Evolutionary conservation across 179 eudicot genomes (phyloP), one percentile per base, ranked within the genome.

Genomic region (Vitellaria paradoxa): DNA sequence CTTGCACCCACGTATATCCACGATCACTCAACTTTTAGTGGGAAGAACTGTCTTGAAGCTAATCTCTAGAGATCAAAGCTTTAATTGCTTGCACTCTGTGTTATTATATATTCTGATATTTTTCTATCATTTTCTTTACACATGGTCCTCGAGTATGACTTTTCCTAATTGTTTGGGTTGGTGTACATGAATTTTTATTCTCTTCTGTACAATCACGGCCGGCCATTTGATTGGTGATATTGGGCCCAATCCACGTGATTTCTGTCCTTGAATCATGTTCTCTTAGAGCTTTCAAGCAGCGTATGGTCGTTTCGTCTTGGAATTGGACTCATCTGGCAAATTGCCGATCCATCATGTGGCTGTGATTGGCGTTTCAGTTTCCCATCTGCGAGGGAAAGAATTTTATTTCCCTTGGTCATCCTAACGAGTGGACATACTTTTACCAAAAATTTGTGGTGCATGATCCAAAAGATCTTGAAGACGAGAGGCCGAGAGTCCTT

Each of bases 1-100:
- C 79, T 77, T 64, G 73, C 79, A 47, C 37, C 59, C 37, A 2
- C 2, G 2, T 30, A 26, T 21, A 9, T 62, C 59, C 80, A 59
- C 68, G 40, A 62, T 74, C 73, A 61, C 62, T 77, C 23, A 78
- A 26, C 75, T 30, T 53, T 52, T 72, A 65, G 81, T 76, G 79
- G 66, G 67, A 47, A 42, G 55, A 66, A 52, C 77, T 73, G 21
- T 70, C 70, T 80, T 55, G 74, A 68, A 68, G 70, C 72, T 67
- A 65, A 61, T 72, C 56, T 53, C 50, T 26, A 61, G 9, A 56
- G 30, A 49, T 77, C 62, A 37, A 74, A 72, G 59, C 52, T 62
- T 64, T 73, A 18, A 61, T 68, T 70, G n/a, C 78, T 42, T 53
- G 15, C 68, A 56, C 15, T 8, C 10, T 30, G 52, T 18, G 40